Evolutionary conservation across 1,139 yeast species (phyloP).

Genomic region (Eremothecium cymbalariae): DNA sequence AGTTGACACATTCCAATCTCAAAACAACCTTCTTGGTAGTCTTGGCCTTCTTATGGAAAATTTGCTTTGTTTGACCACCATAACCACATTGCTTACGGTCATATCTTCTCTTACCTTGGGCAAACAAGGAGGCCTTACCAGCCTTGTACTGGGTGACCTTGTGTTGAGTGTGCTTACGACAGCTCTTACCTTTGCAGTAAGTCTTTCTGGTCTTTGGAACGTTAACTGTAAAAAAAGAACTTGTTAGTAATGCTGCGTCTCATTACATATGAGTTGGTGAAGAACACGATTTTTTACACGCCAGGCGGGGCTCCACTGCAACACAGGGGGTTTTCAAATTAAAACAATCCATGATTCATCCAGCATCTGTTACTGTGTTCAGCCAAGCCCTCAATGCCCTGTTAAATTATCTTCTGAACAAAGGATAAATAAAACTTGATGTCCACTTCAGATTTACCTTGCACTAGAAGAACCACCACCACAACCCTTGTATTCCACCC

Average conservation of each 20-base stretch:
- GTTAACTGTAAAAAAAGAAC: slow-evolving; percentile 55
- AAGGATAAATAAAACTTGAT: no score
- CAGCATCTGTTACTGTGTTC: no score
- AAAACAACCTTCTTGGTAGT: slow-evolving; percentile 99
- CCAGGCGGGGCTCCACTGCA: no score
- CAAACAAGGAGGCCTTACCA: slow-evolving; percentile 98
- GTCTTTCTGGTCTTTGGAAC: slow-evolving; percentile 99
- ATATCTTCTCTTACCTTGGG: slow-evolving; percentile 99
- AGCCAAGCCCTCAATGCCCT: no score
- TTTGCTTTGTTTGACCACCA: slow-evolving; percentile 99
- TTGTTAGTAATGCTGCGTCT: slow-evolving; percentile 3
- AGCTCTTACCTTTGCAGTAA: slow-evolving; percentile 98
- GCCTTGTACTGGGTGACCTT: slow-evolving; percentile 99
- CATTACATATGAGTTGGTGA: no score
- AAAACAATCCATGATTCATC: no score
- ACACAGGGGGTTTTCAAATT: no score
- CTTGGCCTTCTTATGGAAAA: slow-evolving; percentile 99
- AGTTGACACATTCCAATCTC: slow-evolving; percentile 96
- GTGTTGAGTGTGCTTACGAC: slow-evolving; percentile 99
- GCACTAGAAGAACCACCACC: no score
- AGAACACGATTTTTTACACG: no score
- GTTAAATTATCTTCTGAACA: no score
- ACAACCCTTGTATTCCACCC: no score
- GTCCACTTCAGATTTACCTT: no score
- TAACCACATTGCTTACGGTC: slow-evolving; percentile 99